phyloP scores from a whole-genome alignment of 176 grass and related monocot species.

The Phoenix roebelenii region DNA sequence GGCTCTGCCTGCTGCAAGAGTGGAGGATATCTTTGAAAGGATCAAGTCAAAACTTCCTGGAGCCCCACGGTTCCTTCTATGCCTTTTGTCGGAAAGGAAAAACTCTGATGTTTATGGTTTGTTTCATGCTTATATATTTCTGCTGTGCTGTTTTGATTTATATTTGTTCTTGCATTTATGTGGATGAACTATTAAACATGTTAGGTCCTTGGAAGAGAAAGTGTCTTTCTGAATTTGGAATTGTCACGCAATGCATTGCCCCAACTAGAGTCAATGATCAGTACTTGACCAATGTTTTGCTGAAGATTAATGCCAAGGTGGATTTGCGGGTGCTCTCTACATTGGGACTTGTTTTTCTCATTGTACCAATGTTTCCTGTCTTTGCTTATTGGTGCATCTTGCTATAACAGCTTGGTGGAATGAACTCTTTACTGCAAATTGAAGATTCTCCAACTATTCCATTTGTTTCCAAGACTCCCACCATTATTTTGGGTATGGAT shows the following conservation, averaged over 20 bases:
- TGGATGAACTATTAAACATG: too few relatives aligned
- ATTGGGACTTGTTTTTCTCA: not conserved
- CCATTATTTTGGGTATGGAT: slow-evolving; percentile 84
- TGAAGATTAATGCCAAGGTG: slow-evolving; percentile 96
- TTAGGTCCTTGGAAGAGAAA: slow-evolving; percentile 88
- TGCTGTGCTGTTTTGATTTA: too few relatives aligned
- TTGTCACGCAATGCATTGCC: slow-evolving; percentile 82
- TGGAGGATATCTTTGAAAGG: slow-evolving; percentile 65
- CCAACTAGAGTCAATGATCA: slow-evolving; percentile 88
- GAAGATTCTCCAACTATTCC: slow-evolving; percentile 50
- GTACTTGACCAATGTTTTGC: slow-evolving; percentile 70
- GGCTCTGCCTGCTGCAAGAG: slow-evolving; percentile 38
- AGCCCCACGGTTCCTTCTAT: slow-evolving; percentile 58
- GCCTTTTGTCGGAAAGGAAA: slow-evolving; percentile 78
- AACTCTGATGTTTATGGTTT: slow-evolving; percentile 92
- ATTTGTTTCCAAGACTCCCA: slow-evolving; percentile 52
- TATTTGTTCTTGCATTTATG: too few relatives aligned
- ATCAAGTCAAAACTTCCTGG: slow-evolving; percentile 57
- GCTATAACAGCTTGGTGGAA: slow-evolving; percentile 55
- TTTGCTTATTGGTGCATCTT: not conserved
- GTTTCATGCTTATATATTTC: slow-evolving; percentile 7
- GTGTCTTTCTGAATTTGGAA: slow-evolving; percentile 85
- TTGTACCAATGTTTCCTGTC: not conserved
- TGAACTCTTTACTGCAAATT: slow-evolving; percentile 60
- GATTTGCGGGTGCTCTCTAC: not conserved